Percentiles rank a stretch among this genome's conserved stretches.
phyloP scores from a whole-genome alignment of 2,329 filamentous ascomycete genomes.

The Diaporthe batatas region DNA sequence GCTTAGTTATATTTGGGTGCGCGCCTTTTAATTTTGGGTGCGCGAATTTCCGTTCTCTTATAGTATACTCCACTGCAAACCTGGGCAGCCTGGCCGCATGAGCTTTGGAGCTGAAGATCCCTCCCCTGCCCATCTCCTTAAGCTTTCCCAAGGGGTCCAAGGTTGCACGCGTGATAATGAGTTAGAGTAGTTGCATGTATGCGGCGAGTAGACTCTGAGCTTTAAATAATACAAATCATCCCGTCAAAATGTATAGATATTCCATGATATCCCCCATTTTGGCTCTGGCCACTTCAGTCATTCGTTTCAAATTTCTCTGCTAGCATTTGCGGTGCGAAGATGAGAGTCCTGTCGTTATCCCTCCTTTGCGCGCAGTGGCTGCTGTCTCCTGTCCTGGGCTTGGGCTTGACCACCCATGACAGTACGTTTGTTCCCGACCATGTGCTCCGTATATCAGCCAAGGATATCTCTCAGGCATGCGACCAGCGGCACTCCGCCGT shows the following conservation, averaged over 20 bases:
- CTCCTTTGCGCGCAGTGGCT: constrained; percentile 29
- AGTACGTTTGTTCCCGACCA: constrained; percentile 56
- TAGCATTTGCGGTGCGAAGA: constrained; percentile 16
- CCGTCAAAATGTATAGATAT: constrained; percentile 9
- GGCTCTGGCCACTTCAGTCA: neutral
- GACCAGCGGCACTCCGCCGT: constrained; percentile 57
- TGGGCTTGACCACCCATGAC: constrained; percentile 45
- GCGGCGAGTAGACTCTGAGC: neutral
- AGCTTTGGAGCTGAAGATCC: constrained; percentile 25
- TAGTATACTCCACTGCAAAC: constrained; percentile 2
- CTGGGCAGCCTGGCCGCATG: constrained; percentile 17
- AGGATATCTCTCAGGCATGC: constrained; percentile 59
- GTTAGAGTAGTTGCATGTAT: neutral
- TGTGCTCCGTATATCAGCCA: constrained; percentile 59
- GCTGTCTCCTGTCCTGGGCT: constrained; percentile 17
- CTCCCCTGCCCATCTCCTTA: constrained; percentile 33
- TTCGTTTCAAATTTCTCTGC: neutral
- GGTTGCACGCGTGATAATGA: constrained; percentile 15
- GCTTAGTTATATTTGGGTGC: too few species aligned
- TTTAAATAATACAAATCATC: constrained; percentile 26
- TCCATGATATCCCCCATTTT: neutral
- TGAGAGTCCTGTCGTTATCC: constrained; percentile 26
- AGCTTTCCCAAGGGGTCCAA: neutral
- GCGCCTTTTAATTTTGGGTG: too few species aligned
- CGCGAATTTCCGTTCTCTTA: too few species aligned